Evolutionary conservation across 2,329 filamentous ascomycete species (phyloP).

Genomic region (Ophiostoma australiae): DNA sequence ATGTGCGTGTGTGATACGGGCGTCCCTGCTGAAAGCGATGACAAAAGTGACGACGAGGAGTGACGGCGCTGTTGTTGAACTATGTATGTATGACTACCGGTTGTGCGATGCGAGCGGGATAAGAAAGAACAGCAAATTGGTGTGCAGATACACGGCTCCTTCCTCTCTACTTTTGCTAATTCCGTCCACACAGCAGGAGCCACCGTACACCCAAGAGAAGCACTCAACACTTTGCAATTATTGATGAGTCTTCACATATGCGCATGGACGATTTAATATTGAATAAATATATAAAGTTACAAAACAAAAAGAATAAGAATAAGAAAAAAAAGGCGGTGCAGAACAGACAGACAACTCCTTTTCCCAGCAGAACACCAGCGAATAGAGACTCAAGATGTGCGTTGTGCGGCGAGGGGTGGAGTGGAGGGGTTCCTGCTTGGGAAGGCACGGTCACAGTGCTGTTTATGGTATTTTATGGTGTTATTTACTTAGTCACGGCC

Average conservation of each 20-base stretch:
- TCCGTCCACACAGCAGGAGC: conserved; percentile 2
- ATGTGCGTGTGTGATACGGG: not conserved
- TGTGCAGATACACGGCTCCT: not conserved
- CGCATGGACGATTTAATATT: too few relatives aligned
- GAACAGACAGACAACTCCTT: not conserved
- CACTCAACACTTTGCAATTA: not conserved
- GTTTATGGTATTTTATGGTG: too few relatives aligned
- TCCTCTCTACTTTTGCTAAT: not conserved
- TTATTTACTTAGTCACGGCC: too few relatives aligned
- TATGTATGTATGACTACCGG: not conserved
- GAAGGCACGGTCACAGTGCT: not conserved
- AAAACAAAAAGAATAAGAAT: too few relatives aligned
- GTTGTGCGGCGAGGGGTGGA: conserved; percentile 12
- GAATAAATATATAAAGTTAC: not conserved
- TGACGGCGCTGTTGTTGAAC: not conserved
- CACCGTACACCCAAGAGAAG: conserved; percentile 2
- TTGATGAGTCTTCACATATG: not conserved
- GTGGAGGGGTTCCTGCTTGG: conserved; percentile 12
- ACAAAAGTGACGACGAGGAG: not conserved
- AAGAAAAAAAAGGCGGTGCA: not conserved
- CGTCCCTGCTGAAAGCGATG: not conserved
- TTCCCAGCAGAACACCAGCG: not conserved
- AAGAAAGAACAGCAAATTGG: conserved; percentile 6
- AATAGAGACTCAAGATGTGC: not conserved
- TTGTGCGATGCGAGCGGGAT: conserved; percentile 1